A percentile compares a stretch with the other conserved stretches of the same genome.
phyloP scores from a whole-genome alignment of 2,329 filamentous ascomycete species.

The Fusarium sp. region DNA sequence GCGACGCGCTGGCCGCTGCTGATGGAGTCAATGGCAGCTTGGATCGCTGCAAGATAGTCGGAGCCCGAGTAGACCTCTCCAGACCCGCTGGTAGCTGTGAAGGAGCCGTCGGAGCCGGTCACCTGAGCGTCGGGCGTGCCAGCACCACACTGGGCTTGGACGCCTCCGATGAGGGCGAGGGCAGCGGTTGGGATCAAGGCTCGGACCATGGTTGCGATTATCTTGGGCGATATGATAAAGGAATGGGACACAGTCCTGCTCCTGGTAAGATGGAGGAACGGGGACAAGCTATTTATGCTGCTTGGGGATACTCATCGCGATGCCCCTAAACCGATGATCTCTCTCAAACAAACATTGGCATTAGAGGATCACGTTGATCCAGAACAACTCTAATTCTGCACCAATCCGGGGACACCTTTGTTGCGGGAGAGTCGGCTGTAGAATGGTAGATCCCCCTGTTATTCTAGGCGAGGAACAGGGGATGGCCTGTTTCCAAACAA shows the following conservation, averaged over 20 bases:
- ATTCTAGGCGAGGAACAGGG: background rate
- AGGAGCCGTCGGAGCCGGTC: slow-evolving; percentile 57
- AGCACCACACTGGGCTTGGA: slow-evolving; percentile 59
- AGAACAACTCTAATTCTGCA: background rate
- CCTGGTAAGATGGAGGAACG: background rate
- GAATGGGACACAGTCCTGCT: background rate
- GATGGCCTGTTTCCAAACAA: background rate
- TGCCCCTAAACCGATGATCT: background rate
- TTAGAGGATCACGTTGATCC: slow-evolving; percentile 3
- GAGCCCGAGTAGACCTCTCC: slow-evolving; percentile 61
- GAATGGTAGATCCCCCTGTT: background rate
- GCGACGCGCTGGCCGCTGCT: slow-evolving; percentile 63
- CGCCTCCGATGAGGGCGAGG: slow-evolving; percentile 54
- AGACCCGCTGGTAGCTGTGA: slow-evolving; percentile 56
- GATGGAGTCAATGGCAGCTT: slow-evolving; percentile 64
- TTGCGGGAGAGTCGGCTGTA: background rate
- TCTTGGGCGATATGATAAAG: background rate
- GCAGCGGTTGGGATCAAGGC: slow-evolving; percentile 51
- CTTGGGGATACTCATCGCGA: background rate
- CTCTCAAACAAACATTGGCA: background rate
- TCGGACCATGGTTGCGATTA: slow-evolving; percentile 47
- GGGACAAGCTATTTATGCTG: background rate
- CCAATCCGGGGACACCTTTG: background rate
- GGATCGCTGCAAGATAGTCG: slow-evolving; percentile 65
- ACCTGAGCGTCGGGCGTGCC: slow-evolving; percentile 59